Percentiles rank a stretch among this genome's conserved stretches.
Conservation (phyloP, 2,329 filamentous ascomycete genomes). For the Akanthomyces muscarius region DNA sequence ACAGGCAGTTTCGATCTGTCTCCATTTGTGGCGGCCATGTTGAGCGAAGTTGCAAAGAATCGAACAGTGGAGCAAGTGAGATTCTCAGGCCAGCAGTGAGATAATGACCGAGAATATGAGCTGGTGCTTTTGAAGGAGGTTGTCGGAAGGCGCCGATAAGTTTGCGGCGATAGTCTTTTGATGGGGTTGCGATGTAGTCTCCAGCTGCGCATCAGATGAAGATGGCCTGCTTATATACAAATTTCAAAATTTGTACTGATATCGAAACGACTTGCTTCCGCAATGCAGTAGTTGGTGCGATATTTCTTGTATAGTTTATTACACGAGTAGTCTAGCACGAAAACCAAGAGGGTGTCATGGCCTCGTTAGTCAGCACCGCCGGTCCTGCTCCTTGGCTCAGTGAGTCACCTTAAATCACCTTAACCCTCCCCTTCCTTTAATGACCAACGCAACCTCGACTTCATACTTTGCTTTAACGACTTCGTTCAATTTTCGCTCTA, state of each 20-base stretch:
- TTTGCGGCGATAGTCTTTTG: background rate
- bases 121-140: background rate
- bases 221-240: background rate
- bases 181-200: background rate
- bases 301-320: background rate
- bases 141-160: background rate
- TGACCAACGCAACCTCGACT: too few species aligned
- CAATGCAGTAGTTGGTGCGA: background rate
- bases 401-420: too few species aligned
- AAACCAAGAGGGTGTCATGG: too few species aligned
- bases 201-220: background rate
- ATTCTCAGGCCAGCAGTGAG: background rate
- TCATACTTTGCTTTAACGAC: too few species aligned
- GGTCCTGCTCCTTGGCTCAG: too few species aligned
- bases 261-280: too few species aligned
- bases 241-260: background rate
- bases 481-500: too few species aligned
- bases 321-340: background rate
- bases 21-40: constrained; percentile 34
- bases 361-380: too few species aligned
- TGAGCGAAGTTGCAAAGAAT: background rate
- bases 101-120: background rate
- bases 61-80: background rate
- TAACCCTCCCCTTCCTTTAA: too few species aligned
- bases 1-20: constrained; percentile 34